These are phyloP conservation scores for Paraphaeosphaeria sporulosa DNA, from an alignment of 2,329 filamentous ascomycete genomes.

Conservation along the genomic window DNA sequence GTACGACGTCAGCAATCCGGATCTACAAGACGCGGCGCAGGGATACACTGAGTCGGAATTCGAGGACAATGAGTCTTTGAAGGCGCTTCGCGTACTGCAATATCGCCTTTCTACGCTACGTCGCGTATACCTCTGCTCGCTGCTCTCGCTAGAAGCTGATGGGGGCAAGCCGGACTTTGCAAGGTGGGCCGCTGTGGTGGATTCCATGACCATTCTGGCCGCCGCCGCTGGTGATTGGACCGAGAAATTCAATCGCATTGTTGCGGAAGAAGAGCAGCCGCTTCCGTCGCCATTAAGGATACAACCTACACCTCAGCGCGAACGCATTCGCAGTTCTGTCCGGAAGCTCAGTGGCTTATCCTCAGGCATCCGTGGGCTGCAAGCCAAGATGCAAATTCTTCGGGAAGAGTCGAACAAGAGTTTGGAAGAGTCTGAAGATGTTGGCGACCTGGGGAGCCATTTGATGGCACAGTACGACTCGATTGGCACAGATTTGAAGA, in stretches of 20 bases:
- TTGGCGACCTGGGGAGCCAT: slow-evolving; percentile 76
- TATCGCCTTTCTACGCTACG: slow-evolving; percentile 81
- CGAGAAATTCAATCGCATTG: slow-evolving; percentile 70
- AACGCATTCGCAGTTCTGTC: slow-evolving; percentile 85
- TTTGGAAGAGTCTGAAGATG: slow-evolving; percentile 74
- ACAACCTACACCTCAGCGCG: slow-evolving; percentile 73
- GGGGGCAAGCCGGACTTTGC: slow-evolving; percentile 78
- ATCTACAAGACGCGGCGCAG: slow-evolving; percentile 54
- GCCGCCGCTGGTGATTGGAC: slow-evolving; percentile 68
- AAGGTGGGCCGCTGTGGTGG: slow-evolving; percentile 79
- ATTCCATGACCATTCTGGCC: slow-evolving; percentile 74
- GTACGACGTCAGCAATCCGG: slow-evolving; percentile 58
- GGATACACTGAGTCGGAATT: slow-evolving; percentile 71
- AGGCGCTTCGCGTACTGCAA: slow-evolving; percentile 70
- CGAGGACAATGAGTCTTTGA: slow-evolving; percentile 79
- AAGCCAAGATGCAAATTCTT: slow-evolving; percentile 92
- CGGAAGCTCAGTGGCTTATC: slow-evolving; percentile 88
- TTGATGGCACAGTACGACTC: slow-evolving; percentile 93
- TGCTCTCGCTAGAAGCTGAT: slow-evolving; percentile 84
- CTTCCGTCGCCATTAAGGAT: slow-evolving; percentile 65
- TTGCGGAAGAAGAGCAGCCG: slow-evolving; percentile 77
- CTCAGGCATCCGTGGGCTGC: slow-evolving; percentile 86
- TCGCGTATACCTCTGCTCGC: slow-evolving; percentile 86
- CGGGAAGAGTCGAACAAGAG: slow-evolving; percentile 86
- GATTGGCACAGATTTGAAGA: slow-evolving; percentile 84